Percentiles rank a stretch among this genome's conserved stretches.
Conservation (phyloP, 2,329 filamentous ascomycete genomes). For the Ascochyta koolunga region DNA sequence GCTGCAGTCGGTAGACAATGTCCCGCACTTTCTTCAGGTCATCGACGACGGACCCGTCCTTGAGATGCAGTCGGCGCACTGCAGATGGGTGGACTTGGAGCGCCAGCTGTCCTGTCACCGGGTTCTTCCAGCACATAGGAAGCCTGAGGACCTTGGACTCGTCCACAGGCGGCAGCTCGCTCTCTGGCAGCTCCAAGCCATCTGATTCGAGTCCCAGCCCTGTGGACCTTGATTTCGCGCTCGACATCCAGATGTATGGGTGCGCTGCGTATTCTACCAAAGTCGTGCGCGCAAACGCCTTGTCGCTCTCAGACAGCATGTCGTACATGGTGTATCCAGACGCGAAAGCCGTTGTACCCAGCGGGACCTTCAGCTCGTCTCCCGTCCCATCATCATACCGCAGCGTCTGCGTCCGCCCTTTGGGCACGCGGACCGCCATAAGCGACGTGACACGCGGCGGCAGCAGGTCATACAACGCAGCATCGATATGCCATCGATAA, state of each 20-base stretch:
- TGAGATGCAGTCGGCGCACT: constrained; percentile 70
- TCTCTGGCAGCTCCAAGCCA: constrained; percentile 64
- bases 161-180: constrained; percentile 69
- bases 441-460: constrained; percentile 75
- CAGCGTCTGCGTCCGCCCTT: constrained; percentile 64
- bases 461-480: constrained; percentile 76
- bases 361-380: constrained; percentile 70
- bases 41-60: constrained; percentile 71
- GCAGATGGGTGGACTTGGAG: constrained; percentile 78
- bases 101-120: constrained; percentile 70
- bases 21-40: constrained; percentile 70
- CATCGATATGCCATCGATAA: constrained; percentile 83
- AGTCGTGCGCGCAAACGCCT: constrained; percentile 70
- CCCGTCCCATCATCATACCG: constrained; percentile 75
- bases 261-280: constrained; percentile 77
- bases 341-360: constrained; percentile 79
- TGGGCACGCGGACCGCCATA: constrained; percentile 74
- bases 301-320: constrained; percentile 67
- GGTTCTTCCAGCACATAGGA: constrained; percentile 80
- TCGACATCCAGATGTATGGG: constrained; percentile 82
- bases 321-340: constrained; percentile 75
- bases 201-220: constrained; percentile 76
- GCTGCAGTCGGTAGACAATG: constrained; percentile 73
- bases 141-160: constrained; percentile 71
- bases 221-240: constrained; percentile 68